These are phyloP conservation scores for Alternaria ethzedia DNA, from an alignment of 2,329 filamentous ascomycete genomes.

Conservation along the genomic window DNA sequence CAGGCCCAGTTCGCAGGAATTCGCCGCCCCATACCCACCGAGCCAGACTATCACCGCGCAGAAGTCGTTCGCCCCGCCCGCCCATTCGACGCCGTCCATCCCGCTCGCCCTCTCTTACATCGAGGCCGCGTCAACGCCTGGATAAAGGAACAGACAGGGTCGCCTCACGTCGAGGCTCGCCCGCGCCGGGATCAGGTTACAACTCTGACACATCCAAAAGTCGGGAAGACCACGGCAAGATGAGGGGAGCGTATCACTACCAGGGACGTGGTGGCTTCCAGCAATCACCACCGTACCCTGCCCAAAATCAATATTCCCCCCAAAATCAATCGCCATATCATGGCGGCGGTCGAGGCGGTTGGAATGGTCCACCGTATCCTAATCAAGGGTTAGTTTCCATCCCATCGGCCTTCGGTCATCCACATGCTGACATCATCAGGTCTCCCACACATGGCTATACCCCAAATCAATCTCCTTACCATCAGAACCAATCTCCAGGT, in stretches of 20 bases:
- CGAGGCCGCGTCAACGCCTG: constrained; percentile 19
- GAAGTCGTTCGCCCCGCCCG: constrained; percentile 33
- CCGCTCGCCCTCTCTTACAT: constrained; percentile 32
- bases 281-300: constrained; percentile 65
- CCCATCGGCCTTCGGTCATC: not conserved
- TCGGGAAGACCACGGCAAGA: constrained; percentile 36
- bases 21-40: constrained; percentile 31
- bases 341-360: constrained; percentile 60
- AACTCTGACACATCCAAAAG: constrained; percentile 39
- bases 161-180: constrained; percentile 36
- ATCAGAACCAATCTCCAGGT: constrained; percentile 41
- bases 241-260: constrained; percentile 46
- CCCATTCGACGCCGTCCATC: constrained; percentile 35
- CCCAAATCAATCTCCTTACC: constrained; percentile 61
- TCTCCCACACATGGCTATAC: constrained; percentile 65
- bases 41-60: constrained; percentile 24
- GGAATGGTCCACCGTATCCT: constrained; percentile 55
- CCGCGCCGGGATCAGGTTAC: constrained; percentile 34
- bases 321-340: constrained; percentile 66
- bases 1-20: constrained; percentile 27
- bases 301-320: constrained; percentile 67
- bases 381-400: constrained; percentile 57
- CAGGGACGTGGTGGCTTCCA: constrained; percentile 55
- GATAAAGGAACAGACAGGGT: constrained; percentile 28
- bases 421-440: constrained; percentile 40